Evolutionary conservation across 306 rosid genomes (phyloP).

Genomic region (Dicorynia guianensis): DNA sequence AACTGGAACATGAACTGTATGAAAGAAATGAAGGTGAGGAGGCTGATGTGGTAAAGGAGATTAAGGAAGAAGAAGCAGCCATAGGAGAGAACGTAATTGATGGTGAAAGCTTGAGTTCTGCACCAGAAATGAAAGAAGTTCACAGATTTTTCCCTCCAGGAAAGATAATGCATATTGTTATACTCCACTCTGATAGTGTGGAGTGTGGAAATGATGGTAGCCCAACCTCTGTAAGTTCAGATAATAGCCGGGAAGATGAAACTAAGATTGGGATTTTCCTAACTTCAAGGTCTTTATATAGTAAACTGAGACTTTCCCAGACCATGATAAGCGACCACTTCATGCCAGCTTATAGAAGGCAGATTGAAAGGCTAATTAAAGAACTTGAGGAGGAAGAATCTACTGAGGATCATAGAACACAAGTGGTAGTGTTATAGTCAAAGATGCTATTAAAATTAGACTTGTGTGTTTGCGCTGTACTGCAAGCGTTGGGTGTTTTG

Average conservation of each 20-base stretch:
- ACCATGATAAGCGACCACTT: constrained; percentile 96
- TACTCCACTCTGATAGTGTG: constrained; percentile 41
- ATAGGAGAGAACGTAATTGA: constrained; percentile 65
- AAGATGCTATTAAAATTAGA: constrained; percentile 28
- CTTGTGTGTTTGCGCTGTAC: constrained; percentile 30
- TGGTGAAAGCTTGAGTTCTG: constrained; percentile 58
- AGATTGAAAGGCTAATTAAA: constrained; percentile 76
- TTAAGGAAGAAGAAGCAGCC: constrained; percentile 75
- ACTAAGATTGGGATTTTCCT: constrained; percentile 74
- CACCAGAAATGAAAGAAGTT: constrained; percentile 64
- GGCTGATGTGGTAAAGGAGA: constrained; percentile 65
- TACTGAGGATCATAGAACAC: constrained; percentile 36
- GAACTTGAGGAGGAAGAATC: constrained; percentile 70
- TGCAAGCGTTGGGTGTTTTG: constrained; percentile 40
- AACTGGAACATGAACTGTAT: constrained; percentile 84
- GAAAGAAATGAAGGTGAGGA: constrained; percentile 60
- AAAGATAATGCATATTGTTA: constrained; percentile 86
- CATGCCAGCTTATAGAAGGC: constrained; percentile 91
- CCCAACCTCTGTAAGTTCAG: constrained; percentile 54
- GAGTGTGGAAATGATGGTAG: constrained; percentile 53
- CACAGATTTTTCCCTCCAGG: constrained; percentile 92
- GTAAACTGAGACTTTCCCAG: constrained; percentile 87
- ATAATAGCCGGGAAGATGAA: constrained; percentile 56
- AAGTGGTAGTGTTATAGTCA: constrained; percentile 50
- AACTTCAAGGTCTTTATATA: constrained; percentile 80